Base-by-base conservation (phyloP, 129 eudicot genomes). In the Calendula officinalis region DNA sequence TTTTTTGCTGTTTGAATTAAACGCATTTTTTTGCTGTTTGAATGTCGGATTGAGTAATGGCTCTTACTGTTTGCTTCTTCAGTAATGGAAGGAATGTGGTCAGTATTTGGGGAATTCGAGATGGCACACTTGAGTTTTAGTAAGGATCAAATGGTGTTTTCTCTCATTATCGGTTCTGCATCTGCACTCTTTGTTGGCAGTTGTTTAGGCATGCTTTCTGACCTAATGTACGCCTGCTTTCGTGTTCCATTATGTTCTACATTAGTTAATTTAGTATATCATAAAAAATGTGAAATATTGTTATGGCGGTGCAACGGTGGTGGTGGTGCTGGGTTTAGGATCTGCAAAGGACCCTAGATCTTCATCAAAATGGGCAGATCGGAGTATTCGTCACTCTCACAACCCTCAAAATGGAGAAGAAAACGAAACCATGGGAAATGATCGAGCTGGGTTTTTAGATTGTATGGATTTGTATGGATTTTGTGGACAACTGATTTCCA, bases 51-150 rank as follows among this genome's bases (percentile, higher is more conserved):
- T 13, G 36, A n/a, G 0, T 52, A 34, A 16, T 72, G 39, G 65
- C 41, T 33, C 7, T 50, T 7, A 16, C 41, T 56, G 16, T 60
- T 3, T 79, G 60, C 33, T 56, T 72, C 0, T 37, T 27, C 57
- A 88, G 96, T 85, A 44, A 62, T 88, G 84, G 89, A 92, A 78
- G 99, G 99, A 36, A 64, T 86, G 62, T 77, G 87, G 95, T 65
- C 80, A 8, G 89, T 86, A 64, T 77, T 77, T 69, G 99, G 96
- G 32, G 99, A 92, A 64, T 83, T 77, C 44, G 99, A 92, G 60
- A 62, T 79, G 87, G 82, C 71, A 5, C 73, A 77, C 61, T 73
- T 79, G 66, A 95, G 95, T 50, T 11, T 86, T 4, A 76, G 50
- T 59, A 88, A 71, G 67, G 89, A 83, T 64, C 78, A 77, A 70